Conservation (phyloP, 257 asterid genomes). For the Solanum appendiculatum region DNA sequence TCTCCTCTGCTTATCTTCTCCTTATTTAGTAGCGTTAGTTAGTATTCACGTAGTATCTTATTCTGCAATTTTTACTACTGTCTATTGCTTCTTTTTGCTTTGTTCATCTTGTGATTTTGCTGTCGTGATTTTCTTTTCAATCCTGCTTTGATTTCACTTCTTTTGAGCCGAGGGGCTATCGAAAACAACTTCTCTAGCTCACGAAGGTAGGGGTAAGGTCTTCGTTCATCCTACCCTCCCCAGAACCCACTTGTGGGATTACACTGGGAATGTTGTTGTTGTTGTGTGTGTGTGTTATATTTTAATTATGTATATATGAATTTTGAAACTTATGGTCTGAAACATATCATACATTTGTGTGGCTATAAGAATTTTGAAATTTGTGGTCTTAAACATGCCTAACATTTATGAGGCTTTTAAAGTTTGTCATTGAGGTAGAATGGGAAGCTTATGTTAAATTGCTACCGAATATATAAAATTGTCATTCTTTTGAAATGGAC, state of each 20-base stretch:
- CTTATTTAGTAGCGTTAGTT: background rate
- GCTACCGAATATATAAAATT: background rate
- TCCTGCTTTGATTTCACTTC: background rate
- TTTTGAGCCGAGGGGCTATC: background rate
- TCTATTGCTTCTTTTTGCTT: background rate
- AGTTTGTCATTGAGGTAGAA: background rate
- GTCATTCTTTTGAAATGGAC: background rate
- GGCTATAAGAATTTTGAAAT: background rate
- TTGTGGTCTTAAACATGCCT: background rate
- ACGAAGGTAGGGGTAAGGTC: background rate
- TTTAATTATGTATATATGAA: background rate
- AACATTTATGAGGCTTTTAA: background rate
- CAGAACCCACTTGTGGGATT: background rate
- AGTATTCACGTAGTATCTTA: background rate
- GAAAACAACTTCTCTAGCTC: background rate
- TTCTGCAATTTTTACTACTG: background rate
- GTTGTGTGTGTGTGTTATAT: background rate
- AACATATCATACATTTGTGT: background rate
- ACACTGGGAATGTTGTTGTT: background rate
- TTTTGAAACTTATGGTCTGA: background rate
- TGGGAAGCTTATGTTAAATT: background rate
- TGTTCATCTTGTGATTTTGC: background rate
- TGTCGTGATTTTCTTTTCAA: background rate
- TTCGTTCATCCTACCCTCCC: background rate
- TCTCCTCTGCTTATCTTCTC: background rate